Evolutionary conservation across 306 rosid genomes (phyloP).

Genomic region (Datisca glomerata): DNA sequence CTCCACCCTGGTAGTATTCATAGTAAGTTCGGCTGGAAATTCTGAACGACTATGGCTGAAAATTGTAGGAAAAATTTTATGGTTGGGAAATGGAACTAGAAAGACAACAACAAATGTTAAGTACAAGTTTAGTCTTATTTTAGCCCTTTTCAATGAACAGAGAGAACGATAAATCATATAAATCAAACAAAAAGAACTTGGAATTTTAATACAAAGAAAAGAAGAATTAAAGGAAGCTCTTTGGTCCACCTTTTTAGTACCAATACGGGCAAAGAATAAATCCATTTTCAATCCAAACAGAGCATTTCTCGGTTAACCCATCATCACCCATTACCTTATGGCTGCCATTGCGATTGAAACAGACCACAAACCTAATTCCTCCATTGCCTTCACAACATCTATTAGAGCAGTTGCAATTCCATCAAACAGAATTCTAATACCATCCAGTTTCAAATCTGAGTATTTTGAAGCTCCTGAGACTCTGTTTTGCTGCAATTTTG

Average conservation of each 20-base stretch:
- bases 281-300: constrained; percentile 76
- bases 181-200: no score
- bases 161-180: no score
- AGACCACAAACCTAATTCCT: constrained; percentile 57
- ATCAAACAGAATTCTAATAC: constrained; percentile 25
- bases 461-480: constrained; percentile 14
- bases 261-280: constrained; percentile 69
- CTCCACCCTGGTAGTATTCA: no score
- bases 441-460: not conserved
- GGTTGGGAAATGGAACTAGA: no score
- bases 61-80: no score
- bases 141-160: no score
- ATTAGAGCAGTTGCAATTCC: constrained; percentile 37
- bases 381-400: constrained; percentile 66
- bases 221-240: no score
- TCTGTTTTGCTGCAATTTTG: constrained; percentile 14
- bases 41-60: no score
- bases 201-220: no score
- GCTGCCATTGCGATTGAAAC: constrained; percentile 73
- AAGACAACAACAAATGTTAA: no score
- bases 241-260: constrained; percentile 40
- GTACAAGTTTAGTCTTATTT: no score
- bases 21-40: no score
- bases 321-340: constrained; percentile 27
- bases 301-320: constrained; percentile 28